Evolutionary conservation across 441 rosid genomes (phyloP).

Genomic region (Heliophila coronopifolia): DNA sequence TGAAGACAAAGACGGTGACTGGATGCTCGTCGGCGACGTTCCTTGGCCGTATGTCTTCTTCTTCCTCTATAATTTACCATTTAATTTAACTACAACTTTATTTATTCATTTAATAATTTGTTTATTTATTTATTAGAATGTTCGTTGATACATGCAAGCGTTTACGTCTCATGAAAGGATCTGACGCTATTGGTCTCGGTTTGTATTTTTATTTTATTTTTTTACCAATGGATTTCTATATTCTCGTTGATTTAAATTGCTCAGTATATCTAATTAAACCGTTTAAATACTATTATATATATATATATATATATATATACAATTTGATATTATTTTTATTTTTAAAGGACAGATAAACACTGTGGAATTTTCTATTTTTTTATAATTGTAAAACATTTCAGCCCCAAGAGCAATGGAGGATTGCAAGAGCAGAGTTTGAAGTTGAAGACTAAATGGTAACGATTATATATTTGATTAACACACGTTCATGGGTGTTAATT

Average conservation of each 20-base stretch:
- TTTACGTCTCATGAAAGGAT: slow-evolving; percentile 32
- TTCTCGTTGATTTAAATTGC: no score
- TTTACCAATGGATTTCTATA: no score
- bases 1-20: slow-evolving; percentile 87
- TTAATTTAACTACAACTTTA: not conserved
- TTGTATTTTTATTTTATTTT: no score
- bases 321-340: no score
- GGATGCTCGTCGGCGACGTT: slow-evolving; percentile 95
- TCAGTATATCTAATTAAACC: no score
- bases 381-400: slow-evolving; percentile 24
- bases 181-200: slow-evolving; percentile 31
- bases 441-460: slow-evolving; percentile 2
- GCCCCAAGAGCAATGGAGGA: slow-evolving; percentile 97
- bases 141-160: slow-evolving; percentile 34
- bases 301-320: no score
- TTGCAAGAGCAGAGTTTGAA: slow-evolving; percentile 78
- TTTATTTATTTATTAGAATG: slow-evolving; percentile 14
- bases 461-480: slow-evolving; percentile 22
- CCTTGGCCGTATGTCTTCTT: slow-evolving; percentile 66
- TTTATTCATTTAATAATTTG: not conserved
- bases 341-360: not conserved
- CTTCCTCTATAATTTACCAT: not conserved
- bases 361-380: not conserved
- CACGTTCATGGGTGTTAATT: slow-evolving; percentile 24
- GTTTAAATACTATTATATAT: no score